phyloP scores from a whole-genome alignment of 805 yeast genomes.

The Cephaloascus albidus region DNA sequence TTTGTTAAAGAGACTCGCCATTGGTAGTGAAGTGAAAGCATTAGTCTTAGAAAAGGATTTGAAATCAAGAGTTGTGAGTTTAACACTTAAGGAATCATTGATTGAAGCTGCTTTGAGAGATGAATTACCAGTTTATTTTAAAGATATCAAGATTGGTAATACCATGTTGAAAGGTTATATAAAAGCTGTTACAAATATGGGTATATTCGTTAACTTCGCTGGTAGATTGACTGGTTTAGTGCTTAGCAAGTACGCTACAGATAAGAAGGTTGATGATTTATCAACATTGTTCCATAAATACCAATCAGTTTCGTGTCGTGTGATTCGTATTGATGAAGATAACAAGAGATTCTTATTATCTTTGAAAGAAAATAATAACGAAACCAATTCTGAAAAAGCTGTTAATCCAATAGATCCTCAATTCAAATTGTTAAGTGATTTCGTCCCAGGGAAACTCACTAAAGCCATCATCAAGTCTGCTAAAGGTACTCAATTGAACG shows the following conservation, averaged over 20 bases:
- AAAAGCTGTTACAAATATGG: constrained; percentile 67
- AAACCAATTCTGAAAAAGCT: constrained; percentile 15
- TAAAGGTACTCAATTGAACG: constrained; percentile 66
- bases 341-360: constrained; percentile 65
- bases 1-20: constrained; percentile 46
- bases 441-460: constrained; percentile 49
- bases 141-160: constrained; percentile 44
- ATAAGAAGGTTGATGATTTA: constrained; percentile 43
- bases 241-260: constrained; percentile 61
- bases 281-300: constrained; percentile 44
- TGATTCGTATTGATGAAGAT: constrained; percentile 59
- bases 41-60: constrained; percentile 61
- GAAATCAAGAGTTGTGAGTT: constrained; percentile 48
- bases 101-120: constrained; percentile 49
- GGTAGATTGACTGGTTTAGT: constrained; percentile 77
- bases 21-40: constrained; percentile 54
- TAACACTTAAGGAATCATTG: constrained; percentile 58
- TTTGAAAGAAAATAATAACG: constrained; percentile 26
- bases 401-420: constrained; percentile 54
- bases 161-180: constrained; percentile 61
- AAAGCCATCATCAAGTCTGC: constrained; percentile 52
- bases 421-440: constrained; percentile 40
- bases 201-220: constrained; percentile 78
- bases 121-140: constrained; percentile 47
- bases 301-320: constrained; percentile 66